phyloP scores from a whole-genome alignment of 495 filamentous ascomycete species.

The Schizothecium vesticola region DNA sequence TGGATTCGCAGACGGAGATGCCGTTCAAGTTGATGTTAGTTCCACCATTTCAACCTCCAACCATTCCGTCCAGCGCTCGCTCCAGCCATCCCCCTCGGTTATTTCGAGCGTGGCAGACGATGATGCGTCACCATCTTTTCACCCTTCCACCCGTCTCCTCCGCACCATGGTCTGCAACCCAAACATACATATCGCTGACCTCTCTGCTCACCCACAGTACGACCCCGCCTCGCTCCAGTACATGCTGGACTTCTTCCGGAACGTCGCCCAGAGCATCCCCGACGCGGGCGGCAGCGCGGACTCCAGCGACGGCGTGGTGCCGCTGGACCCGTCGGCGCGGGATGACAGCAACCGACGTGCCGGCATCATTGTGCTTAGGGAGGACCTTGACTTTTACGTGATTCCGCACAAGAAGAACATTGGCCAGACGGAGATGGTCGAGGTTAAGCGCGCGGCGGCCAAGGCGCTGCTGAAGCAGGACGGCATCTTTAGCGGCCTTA shows the following conservation, averaged over 20 bases:
- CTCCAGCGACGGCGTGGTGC: slow-evolving; percentile 57
- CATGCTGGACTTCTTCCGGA: slow-evolving; percentile 99
- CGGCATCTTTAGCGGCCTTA: slow-evolving; percentile 91
- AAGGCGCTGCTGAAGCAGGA: slow-evolving; percentile 80
- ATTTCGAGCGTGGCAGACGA: not conserved
- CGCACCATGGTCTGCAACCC: slow-evolving; percentile 42
- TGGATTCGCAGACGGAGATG: slow-evolving; percentile 81
- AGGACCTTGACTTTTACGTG: slow-evolving; percentile 96
- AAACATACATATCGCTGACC: slow-evolving; percentile 54
- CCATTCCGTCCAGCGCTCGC: not conserved
- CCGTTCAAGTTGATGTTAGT: slow-evolving; percentile 95
- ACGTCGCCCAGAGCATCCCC: slow-evolving; percentile 90
- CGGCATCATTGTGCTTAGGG: slow-evolving; percentile 93
- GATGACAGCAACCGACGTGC: slow-evolving; percentile 64
- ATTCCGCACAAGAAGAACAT: slow-evolving; percentile 89
- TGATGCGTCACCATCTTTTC: no score
- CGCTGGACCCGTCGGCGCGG: slow-evolving; percentile 47
- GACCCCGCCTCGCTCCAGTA: slow-evolving; percentile 94
- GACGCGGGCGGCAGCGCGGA: slow-evolving; percentile 58
- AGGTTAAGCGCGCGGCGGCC: slow-evolving; percentile 91
- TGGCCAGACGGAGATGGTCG: slow-evolving; percentile 84
- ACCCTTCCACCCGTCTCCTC: slow-evolving; percentile 15
- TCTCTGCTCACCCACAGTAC: slow-evolving; percentile 59
- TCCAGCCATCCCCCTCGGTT: not conserved
- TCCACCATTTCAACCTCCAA: slow-evolving; percentile 9